Conservation (phyloP, 2,329 filamentous ascomycete genomes). For the Neoascochyta sp. region DNA sequence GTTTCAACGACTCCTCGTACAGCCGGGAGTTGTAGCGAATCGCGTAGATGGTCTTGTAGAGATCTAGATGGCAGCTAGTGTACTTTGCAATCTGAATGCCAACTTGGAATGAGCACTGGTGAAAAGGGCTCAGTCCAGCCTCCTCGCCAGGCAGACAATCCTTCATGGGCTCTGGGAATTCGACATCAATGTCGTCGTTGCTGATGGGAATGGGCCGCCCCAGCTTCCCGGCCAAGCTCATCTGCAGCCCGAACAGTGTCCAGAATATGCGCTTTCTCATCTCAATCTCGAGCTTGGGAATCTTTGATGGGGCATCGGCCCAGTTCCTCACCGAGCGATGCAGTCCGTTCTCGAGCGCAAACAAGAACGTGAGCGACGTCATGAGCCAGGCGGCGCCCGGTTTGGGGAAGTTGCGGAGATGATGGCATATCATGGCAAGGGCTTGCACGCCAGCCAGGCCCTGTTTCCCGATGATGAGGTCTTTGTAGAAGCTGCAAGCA, state of each 20-base stretch:
- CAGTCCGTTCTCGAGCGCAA: constrained; percentile 71
- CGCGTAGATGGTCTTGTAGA: constrained; percentile 74
- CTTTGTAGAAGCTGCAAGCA: constrained; percentile 63
- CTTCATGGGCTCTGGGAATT: constrained; percentile 66
- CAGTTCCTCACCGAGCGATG: constrained; percentile 67
- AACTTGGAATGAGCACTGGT: constrained; percentile 64
- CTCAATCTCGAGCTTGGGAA: constrained; percentile 63
- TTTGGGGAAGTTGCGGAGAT: constrained; percentile 74
- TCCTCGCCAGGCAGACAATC: constrained; percentile 67
- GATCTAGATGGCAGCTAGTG: constrained; percentile 64
- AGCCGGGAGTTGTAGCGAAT: constrained; percentile 59
- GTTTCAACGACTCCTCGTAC: constrained; percentile 61
- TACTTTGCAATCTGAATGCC: constrained; percentile 65
- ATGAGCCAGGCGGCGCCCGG: constrained; percentile 71
- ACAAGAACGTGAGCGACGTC: constrained; percentile 59
- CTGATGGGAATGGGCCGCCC: constrained; percentile 73
- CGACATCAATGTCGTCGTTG: constrained; percentile 72
- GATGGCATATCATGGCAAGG: constrained; percentile 65
- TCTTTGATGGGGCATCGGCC: constrained; percentile 42
- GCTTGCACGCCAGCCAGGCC: constrained; percentile 69
- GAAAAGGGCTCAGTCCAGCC: constrained; percentile 35
- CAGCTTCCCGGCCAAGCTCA: constrained; percentile 70
- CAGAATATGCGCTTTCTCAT: constrained; percentile 77
- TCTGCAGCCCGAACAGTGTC: constrained; percentile 62
- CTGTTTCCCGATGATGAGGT: constrained; percentile 59